These are phyloP conservation scores for Albophoma yamanashiensis DNA, from an alignment of 2,329 filamentous ascomycete species.

Conservation along the genomic window DNA sequence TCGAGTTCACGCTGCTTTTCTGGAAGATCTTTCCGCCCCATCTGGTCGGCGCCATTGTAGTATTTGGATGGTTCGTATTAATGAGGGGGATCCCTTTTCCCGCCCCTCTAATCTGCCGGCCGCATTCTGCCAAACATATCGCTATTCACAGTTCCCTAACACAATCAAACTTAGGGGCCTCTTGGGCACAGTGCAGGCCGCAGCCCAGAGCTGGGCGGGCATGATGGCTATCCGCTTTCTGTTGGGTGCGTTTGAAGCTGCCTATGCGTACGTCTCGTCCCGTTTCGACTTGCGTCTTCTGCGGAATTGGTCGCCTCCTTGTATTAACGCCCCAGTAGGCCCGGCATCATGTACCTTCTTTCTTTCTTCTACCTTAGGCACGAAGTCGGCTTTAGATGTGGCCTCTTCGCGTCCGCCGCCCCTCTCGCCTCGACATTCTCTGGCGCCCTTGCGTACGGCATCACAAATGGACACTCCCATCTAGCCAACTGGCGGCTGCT, in stretches of 20 bases:
- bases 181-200: neutral
- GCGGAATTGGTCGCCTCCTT: neutral
- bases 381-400: neutral
- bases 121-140: neutral
- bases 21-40: neutral
- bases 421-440: neutral
- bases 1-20: neutral
- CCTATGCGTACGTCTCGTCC: neutral
- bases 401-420: neutral
- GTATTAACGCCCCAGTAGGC: neutral
- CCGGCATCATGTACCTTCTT: neutral
- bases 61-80: neutral
- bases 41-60: neutral
- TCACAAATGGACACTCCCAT: neutral
- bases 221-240: neutral
- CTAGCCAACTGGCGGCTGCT: neutral
- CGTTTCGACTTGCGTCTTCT: neutral
- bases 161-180: neutral
- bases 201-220: neutral
- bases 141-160: neutral
- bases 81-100: neutral
- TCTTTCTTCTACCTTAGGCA: neutral
- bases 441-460: neutral
- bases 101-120: neutral
- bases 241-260: neutral